Conservation (phyloP, 139 green algal genomes). For the Chlamydomonas schloesseri region DNA sequence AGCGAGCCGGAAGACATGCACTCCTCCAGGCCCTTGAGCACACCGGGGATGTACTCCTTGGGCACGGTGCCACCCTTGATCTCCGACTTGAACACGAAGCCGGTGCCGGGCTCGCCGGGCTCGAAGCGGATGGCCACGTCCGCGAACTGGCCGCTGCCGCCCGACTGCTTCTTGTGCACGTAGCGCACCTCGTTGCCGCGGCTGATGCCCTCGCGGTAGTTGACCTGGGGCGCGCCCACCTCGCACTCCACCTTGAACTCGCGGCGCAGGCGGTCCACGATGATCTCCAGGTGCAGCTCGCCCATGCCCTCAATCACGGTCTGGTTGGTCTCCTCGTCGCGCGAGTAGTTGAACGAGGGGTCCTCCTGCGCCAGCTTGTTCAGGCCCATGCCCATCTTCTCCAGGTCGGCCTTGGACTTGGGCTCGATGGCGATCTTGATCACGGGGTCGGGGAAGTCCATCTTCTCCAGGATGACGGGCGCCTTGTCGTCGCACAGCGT, state of each 20-base stretch:
- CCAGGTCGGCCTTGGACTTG: constrained; percentile 96
- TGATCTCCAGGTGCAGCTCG: constrained; percentile 99
- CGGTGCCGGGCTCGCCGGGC: constrained; percentile 92
- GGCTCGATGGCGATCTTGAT: constrained; percentile 99
- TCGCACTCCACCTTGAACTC: constrained; percentile 99
- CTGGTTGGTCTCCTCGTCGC: constrained; percentile 98
- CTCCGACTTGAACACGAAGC: constrained; percentile 95
- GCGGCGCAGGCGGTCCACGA: constrained; percentile 95
- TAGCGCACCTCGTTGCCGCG: constrained; percentile 84
- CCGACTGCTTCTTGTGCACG: constrained; percentile 99
- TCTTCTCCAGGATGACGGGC: constrained; percentile 97
- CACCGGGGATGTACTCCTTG: constrained; percentile 99
- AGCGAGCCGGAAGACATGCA: constrained; percentile 92
- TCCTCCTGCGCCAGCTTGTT: constrained; percentile 99
- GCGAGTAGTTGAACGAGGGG: constrained; percentile 94
- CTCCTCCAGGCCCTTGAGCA: constrained; percentile 96
- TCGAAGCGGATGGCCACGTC: constrained; percentile 97
- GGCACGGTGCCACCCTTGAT: constrained; percentile 98
- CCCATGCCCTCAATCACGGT: constrained; percentile 99
- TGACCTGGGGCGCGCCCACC: constrained; percentile 94
- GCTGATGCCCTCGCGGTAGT: constrained; percentile 98
- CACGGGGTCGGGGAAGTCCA: constrained; percentile 99
- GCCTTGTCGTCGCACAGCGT: constrained; percentile 95
- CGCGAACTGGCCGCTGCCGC: constrained; percentile 97
- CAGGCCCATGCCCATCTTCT: constrained; percentile 96